Conservation (phyloP, 2,329 filamentous ascomycete genomes). For the Trichoderma lentiforme region DNA sequence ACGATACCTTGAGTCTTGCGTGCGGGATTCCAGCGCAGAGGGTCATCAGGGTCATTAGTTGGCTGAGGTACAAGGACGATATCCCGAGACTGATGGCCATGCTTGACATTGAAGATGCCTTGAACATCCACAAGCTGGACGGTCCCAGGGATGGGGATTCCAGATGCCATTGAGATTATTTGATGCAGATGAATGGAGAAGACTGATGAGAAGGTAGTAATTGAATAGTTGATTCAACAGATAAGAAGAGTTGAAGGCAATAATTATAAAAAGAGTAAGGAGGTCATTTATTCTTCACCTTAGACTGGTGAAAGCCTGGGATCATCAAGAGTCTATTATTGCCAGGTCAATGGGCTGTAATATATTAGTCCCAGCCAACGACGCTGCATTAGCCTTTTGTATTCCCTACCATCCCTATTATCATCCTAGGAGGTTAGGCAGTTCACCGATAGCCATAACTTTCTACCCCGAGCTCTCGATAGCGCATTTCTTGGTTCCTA, state of each 20-base stretch:
- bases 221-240: neutral
- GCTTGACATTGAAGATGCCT: constrained; percentile 28
- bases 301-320: neutral
- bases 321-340: neutral
- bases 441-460: neutral
- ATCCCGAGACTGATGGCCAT: constrained; percentile 1
- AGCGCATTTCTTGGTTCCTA: neutral
- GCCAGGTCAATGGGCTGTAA: neutral
- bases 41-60: constrained; percentile 24
- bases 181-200: neutral
- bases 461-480: neutral
- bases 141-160: constrained; percentile 34
- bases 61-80: constrained; percentile 24
- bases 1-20: constrained; percentile 18
- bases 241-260: neutral
- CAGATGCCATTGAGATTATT: neutral
- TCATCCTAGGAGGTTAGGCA: neutral
- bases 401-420: neutral
- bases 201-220: too few species aligned
- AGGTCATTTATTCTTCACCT: neutral
- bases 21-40: constrained; percentile 23
- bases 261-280: neutral
- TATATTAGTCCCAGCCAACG: neutral
- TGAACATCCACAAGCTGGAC: constrained; percentile 40
- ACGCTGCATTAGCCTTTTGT: neutral